A percentile compares a stretch with the other conserved stretches of the same genome.
These are phyloP conservation scores for Rutstroemia sydowiana DNA, from an alignment of 2,329 filamentous ascomycete genomes.

Conservation along the genomic window DNA sequence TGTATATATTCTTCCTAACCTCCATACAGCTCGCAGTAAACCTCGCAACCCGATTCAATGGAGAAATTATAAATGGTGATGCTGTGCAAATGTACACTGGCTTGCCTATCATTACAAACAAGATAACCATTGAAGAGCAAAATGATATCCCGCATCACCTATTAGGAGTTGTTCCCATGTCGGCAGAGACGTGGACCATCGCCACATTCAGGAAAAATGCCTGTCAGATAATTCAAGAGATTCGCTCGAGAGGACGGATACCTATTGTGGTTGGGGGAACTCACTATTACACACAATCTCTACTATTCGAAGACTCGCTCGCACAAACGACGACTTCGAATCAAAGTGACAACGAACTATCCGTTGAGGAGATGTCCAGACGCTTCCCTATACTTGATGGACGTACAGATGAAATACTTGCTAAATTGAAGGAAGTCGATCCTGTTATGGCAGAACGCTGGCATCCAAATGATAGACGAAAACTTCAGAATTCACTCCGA, in stretches of 20 bases:
- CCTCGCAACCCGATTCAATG: constrained; percentile 72
- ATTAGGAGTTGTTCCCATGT: constrained; percentile 67
- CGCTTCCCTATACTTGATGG: constrained; percentile 66
- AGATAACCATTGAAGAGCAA: constrained; percentile 68
- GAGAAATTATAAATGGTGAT: constrained; percentile 94
- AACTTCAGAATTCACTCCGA: constrained; percentile 82
- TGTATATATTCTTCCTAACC: constrained; percentile 7
- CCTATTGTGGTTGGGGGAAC: constrained; percentile 92
- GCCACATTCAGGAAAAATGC: constrained; percentile 68
- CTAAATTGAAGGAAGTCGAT: constrained; percentile 71
- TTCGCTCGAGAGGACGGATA: constrained; percentile 67
- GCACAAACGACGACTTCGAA: constrained; percentile 35
- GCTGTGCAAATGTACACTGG: constrained; percentile 97
- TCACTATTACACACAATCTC: constrained; percentile 86
- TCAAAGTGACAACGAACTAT: constrained; percentile 22
- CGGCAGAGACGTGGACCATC: constrained; percentile 78
- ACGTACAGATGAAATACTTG: constrained; percentile 63
- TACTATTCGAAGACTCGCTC: constrained; percentile 72
- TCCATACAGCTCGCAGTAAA: constrained; percentile 59
- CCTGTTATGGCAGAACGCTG: constrained; percentile 83
- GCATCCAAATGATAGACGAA: constrained; percentile 89
- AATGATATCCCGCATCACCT: constrained; percentile 82
- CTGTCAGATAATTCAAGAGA: constrained; percentile 63
- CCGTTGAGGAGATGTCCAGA: constrained; percentile 32
- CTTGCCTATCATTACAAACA: constrained; percentile 91